Conservation (phyloP, 78 protist species). For the Dictyostelium discoideum region DNA sequence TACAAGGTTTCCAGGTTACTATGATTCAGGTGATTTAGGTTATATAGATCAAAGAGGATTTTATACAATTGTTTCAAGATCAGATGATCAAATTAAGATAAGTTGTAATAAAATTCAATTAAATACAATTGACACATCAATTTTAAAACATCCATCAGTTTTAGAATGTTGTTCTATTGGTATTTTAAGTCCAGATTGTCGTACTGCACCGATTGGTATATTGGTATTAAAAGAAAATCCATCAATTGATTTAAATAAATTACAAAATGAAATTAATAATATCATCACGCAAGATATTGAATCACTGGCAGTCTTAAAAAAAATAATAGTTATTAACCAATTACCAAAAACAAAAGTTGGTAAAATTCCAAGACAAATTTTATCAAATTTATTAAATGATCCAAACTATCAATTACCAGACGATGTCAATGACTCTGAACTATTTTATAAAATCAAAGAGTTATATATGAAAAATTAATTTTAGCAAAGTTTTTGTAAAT, state of each 20-base stretch:
- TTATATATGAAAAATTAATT: too few relatives aligned
- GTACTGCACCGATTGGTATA: slow-evolving; percentile 82
- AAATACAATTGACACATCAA: slow-evolving; percentile 82
- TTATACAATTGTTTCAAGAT: slow-evolving; percentile 80
- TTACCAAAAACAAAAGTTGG: slow-evolving; percentile 21
- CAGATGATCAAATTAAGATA: slow-evolving; percentile 92
- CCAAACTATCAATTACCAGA: background rate
- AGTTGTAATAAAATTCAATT: slow-evolving; percentile 89
- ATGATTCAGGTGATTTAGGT: slow-evolving; percentile 88
- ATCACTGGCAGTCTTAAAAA: background rate
- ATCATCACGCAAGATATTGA: background rate
- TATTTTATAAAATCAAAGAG: too few relatives aligned
- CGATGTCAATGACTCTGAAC: background rate
- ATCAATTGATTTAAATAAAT: background rate
- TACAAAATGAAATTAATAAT: background rate
- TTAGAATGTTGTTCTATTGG: slow-evolving; percentile 90
- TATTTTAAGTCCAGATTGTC: slow-evolving; percentile 59
- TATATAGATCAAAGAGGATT: slow-evolving; percentile 66
- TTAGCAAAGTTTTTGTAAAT: too few relatives aligned
- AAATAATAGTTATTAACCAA: background rate
- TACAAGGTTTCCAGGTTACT: slow-evolving; percentile 45
- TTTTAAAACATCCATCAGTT: slow-evolving; percentile 9
- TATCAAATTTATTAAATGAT: background rate
- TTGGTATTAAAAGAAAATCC: slow-evolving; percentile 41
- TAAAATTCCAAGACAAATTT: background rate